These are phyloP conservation scores for Multifurca ochricompacta DNA, from an alignment of 768 basidiomycete species.

Conservation along the genomic window DNA sequence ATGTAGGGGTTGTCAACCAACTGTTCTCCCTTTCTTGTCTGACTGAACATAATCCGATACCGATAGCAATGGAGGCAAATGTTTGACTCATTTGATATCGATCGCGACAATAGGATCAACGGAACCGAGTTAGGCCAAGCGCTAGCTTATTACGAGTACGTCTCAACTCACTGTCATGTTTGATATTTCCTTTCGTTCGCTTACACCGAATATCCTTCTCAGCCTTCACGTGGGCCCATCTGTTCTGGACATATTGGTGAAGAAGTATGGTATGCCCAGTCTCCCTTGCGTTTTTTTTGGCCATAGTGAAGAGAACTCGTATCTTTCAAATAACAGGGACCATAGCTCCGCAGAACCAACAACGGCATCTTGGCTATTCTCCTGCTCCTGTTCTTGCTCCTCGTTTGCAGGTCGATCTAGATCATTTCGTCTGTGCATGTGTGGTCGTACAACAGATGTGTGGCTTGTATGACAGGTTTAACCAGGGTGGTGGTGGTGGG, in stretches of 20 bases:
- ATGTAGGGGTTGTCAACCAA: not conserved
- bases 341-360: not conserved
- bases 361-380: not conserved
- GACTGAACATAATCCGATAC: too few relatives aligned
- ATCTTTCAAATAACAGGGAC: not conserved
- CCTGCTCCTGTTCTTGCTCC: too few relatives aligned
- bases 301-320: not conserved
- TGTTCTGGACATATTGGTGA: not conserved
- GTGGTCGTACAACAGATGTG: constrained; percentile 1
- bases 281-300: not conserved
- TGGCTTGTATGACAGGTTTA: not conserved
- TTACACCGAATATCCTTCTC: not conserved
- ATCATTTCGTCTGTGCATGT: constrained; percentile 8
- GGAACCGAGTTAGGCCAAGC: not conserved
- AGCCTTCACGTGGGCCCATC: constrained; percentile 1
- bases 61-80: constrained; percentile 6
- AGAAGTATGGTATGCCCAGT: constrained; percentile 6
- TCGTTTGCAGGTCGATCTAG: not conserved
- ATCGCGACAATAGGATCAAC: not conserved
- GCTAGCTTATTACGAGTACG: constrained; percentile 5
- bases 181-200: too few relatives aligned
- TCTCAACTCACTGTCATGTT: not conserved
- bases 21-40: not conserved
- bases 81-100: constrained; percentile 1
- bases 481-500: not conserved